Base-by-base conservation (phyloP, 139 green algal genomes). In the Ettlia oleoabundans region DNA sequence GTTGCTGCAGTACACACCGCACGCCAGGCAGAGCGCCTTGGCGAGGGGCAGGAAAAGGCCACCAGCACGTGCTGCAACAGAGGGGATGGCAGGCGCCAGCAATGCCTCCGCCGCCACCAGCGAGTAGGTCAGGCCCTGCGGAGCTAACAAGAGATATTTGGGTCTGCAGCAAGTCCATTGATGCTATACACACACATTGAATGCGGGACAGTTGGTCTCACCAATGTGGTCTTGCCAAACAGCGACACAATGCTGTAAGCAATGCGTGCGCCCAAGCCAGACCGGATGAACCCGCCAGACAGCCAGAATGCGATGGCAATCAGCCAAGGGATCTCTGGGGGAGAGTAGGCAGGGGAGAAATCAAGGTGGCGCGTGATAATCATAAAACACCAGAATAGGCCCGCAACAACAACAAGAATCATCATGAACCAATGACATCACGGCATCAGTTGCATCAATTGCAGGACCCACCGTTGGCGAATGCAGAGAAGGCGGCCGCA, bases 271-370 rank as follows among this genome's bases (percentile, higher is more conserved):
- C 97, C 97, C 80, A 98, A 89, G 58, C 97, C 97, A 52, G 95
- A 98, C 85, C 98, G 98, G 91, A 99, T 99, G 93, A 99, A 99
- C 71, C 97, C 97, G 41, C 94, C 92, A 21, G 97, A 96, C 53
- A 99, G 93, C 91, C 95, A 99, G 92, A 99, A 99, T 35, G 97
- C 97, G 82, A 99, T 97, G 85, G 96, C 97, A 82, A 99, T 99
- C 68, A 99, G 93, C 95, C 92, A 96, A 70, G 88, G 91, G 58
- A 81, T 81, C 75, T 77, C 22, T 42, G 40, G 6, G 2, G 26
- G 67, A 4, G 3, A n/a, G n/a, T n/a, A n/a, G n/a, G n/a, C n/a
- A n/a, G n/a, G n/a, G n/a, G n/a, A n/a, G n/a, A n/a, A n/a, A n/a
- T n/a, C n/a, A n/a, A n/a, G n/a, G n/a, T n/a, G n/a, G n/a, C n/a